Percentiles rank a stretch among this genome's conserved stretches.
Conservation (phyloP, 2,329 filamentous ascomycete genomes). For the Bipolaris sorokiniana region DNA sequence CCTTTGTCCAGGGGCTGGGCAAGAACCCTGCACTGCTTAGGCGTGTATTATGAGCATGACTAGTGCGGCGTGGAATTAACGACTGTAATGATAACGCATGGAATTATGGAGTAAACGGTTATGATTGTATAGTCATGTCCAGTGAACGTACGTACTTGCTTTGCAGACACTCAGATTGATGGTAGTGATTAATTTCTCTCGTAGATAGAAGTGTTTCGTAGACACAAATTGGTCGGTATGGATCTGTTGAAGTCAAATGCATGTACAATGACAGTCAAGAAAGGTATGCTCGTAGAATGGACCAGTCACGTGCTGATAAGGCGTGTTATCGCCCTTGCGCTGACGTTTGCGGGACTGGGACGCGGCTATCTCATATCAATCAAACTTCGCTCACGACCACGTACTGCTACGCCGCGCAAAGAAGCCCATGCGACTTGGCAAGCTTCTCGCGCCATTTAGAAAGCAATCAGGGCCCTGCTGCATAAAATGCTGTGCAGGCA, state of each 20-base stretch:
- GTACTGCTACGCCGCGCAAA: not conserved
- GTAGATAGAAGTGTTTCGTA: no score
- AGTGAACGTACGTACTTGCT: conserved; percentile 35
- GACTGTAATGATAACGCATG: conserved; percentile 18
- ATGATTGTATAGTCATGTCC: conserved; percentile 34
- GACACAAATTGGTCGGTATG: not conserved
- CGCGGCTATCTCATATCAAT: conserved; percentile 12
- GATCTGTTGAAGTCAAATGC: not conserved
- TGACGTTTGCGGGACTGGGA: conserved; percentile 10
- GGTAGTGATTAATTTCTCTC: not conserved
- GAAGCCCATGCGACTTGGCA: not conserved
- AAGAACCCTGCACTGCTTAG: not conserved
- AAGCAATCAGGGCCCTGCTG: not conserved
- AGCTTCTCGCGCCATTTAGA: not conserved
- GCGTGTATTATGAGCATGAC: not conserved
- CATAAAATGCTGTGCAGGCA: conserved; percentile 7
- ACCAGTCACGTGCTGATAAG: conserved; percentile 24
- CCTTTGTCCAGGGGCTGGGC: conserved; percentile 5
- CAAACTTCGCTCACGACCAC: conserved; percentile 10
- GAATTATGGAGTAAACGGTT: conserved; percentile 7
- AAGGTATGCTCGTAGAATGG: not conserved
- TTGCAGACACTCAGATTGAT: not conserved
- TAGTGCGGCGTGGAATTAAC: conserved; percentile 3
- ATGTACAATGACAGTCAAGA: not conserved
- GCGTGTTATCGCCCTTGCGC: conserved; percentile 12